Conservation (phyloP, 1,284 basidiomycete genomes). For the Abortiporus biennis region DNA sequence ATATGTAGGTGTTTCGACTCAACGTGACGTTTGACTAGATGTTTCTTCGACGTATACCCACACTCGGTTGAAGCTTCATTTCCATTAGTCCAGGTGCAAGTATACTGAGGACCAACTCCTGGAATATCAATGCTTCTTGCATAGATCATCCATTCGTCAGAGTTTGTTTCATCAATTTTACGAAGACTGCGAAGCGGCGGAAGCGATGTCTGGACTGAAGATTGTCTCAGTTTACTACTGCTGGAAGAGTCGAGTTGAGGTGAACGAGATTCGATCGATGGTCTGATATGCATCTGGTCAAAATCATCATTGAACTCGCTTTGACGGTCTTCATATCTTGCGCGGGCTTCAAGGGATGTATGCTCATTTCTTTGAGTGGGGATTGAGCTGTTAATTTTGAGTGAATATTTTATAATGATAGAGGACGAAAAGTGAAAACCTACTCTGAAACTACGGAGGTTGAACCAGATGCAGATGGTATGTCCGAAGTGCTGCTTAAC, state of each 20-base stretch:
- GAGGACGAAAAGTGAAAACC: too few relatives aligned
- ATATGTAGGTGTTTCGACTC: constrained; percentile 55
- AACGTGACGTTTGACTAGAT: constrained; percentile 63
- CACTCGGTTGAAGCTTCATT: constrained; percentile 28
- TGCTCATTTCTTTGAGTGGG: too few relatives aligned
- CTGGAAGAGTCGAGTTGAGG: neutral
- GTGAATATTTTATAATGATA: too few relatives aligned
- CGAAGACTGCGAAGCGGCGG: neutral
- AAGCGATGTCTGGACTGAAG: neutral
- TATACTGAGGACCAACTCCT: constrained; percentile 11
- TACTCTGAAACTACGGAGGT: too few relatives aligned
- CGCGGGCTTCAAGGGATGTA: too few relatives aligned
- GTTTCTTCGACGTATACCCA: constrained; percentile 52
- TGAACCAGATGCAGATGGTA: too few relatives aligned
- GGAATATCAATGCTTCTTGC: constrained; percentile 11
- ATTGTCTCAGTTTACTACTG: neutral
- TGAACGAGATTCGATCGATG: too few relatives aligned
- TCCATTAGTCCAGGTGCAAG: constrained; percentile 21
- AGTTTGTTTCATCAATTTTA: constrained; percentile 10
- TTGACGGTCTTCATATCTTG: too few relatives aligned
- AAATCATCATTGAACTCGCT: too few relatives aligned
- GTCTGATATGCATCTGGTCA: too few relatives aligned
- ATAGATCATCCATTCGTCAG: constrained; percentile 17
- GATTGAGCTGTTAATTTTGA: too few relatives aligned
- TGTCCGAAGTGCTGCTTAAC: too few relatives aligned